Percentiles rank a stretch among this genome's conserved stretches.
Evolutionary conservation across 2,329 filamentous ascomycete genomes (phyloP).

Genomic region (Ophiostoma montium): DNA sequence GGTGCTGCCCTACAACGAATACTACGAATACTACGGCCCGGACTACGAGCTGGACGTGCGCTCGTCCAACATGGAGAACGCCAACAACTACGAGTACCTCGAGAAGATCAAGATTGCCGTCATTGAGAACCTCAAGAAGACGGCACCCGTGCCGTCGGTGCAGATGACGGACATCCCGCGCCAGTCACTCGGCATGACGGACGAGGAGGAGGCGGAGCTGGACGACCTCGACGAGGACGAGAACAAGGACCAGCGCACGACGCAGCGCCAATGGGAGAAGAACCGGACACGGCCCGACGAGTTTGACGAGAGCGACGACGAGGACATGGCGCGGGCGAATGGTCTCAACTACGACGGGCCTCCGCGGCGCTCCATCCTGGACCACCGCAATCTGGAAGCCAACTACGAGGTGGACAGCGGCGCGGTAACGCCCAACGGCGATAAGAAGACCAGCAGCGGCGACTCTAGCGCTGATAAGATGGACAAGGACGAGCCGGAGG

Average conservation of each 20-base stretch:
- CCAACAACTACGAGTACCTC: constrained; percentile 70
- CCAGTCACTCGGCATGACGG: constrained; percentile 47
- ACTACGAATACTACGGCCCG: constrained; percentile 89
- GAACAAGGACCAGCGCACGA: constrained; percentile 71
- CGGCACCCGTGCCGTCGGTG: constrained; percentile 75
- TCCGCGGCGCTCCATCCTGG: constrained; percentile 36
- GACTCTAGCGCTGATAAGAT: neutral
- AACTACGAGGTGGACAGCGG: constrained; percentile 17
- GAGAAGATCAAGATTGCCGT: constrained; percentile 70
- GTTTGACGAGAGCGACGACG: constrained; percentile 77
- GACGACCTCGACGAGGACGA: constrained; percentile 69
- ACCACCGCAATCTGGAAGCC: constrained; percentile 32
- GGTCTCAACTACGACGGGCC: constrained; percentile 39
- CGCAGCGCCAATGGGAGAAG: constrained; percentile 71
- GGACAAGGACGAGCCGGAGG: constrained; percentile 3
- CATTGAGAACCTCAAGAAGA: constrained; percentile 74
- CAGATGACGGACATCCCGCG: constrained; percentile 71
- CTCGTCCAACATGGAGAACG: constrained; percentile 79
- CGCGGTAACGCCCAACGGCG: neutral
- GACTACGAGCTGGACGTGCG: constrained; percentile 86
- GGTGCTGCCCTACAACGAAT: constrained; percentile 90
- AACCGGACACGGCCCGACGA: constrained; percentile 64
- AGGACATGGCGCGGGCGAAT: constrained; percentile 61
- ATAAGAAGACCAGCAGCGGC: neutral
- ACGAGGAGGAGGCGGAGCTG: constrained; percentile 51